Evolutionary conservation across 163 green algal species (phyloP).

Genomic region (Trebouxiophyceae sp.): DNA sequence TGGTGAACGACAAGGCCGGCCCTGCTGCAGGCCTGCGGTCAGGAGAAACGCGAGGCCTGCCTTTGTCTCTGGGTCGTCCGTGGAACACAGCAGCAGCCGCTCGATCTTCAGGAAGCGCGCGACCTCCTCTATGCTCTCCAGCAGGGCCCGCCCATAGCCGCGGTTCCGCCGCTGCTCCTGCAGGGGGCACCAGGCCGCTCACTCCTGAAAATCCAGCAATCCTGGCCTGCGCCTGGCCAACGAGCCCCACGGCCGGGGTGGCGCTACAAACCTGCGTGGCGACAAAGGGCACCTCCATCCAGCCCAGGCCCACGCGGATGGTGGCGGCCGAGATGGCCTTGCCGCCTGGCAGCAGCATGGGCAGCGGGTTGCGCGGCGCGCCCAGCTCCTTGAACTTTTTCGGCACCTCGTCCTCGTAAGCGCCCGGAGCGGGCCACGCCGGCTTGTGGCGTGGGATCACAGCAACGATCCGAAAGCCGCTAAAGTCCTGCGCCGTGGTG

Average conservation of each 20-base stretch:
- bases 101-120: slow-evolving; percentile 40
- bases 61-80: slow-evolving; percentile 45
- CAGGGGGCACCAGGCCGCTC: too few species aligned
- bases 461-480: slow-evolving; percentile 71
- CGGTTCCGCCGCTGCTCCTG: slow-evolving; percentile 54
- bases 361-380: slow-evolving; percentile 37
- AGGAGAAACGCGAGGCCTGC: slow-evolving; percentile 75
- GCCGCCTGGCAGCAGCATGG: slow-evolving; percentile 49
- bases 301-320: slow-evolving; percentile 68
- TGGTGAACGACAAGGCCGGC: slow-evolving; percentile 64
- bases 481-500: slow-evolving; percentile 79
- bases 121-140: slow-evolving; percentile 82
- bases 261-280: slow-evolving; percentile 64
- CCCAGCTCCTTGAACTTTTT: slow-evolving; percentile 31
- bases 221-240: too few species aligned
- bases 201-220: too few species aligned
- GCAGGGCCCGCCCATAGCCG: slow-evolving; percentile 71
- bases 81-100: slow-evolving; percentile 48
- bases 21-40: too few species aligned
- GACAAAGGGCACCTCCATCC: slow-evolving; percentile 84
- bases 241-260: too few species aligned
- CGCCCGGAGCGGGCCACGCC: slow-evolving; percentile 58
- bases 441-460: slow-evolving; percentile 65
- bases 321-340: slow-evolving; percentile 76
- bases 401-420: slow-evolving; percentile 32